Conservation (phyloP, 768 basidiomycete genomes). For the Russula griseocarnosa region DNA sequence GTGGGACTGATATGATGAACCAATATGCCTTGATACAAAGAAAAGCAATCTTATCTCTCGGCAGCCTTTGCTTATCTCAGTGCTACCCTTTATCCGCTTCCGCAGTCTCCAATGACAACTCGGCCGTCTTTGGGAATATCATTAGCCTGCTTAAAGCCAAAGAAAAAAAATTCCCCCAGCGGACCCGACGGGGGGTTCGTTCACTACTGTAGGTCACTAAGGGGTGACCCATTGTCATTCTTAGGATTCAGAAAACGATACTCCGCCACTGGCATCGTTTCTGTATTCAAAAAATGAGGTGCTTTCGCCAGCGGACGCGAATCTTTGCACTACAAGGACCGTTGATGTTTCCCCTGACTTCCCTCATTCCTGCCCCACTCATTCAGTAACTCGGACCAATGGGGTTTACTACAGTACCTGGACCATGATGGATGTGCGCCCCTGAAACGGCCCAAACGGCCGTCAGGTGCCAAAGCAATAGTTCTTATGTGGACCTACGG, state of each 20-base stretch:
- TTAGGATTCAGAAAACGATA: neutral
- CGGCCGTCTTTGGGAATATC: constrained; percentile 1
- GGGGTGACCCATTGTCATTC: neutral
- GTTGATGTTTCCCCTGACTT: neutral
- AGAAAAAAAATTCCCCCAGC: neutral
- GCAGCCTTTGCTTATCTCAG: neutral
- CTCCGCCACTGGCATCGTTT: neutral
- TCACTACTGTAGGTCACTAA: no score
- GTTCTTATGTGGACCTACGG: neutral
- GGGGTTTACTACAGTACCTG: neutral
- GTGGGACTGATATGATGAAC: neutral
- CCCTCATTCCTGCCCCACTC: neutral
- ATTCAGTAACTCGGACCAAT: constrained; percentile 1
- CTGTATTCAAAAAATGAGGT: neutral
- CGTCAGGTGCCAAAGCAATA: neutral
- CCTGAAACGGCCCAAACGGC: neutral
- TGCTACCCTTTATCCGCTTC: neutral
- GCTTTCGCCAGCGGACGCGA: neutral
- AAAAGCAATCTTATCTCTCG: constrained; percentile 24
- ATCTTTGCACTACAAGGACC: neutral
- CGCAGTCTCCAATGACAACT: neutral
- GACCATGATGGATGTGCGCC: neutral
- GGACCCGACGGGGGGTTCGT: no score
- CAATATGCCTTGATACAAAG: constrained; percentile 3
- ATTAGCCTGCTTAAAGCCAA: neutral